Evolutionary conservation across 2,329 filamentous ascomycete species (phyloP), one percentile per base, ranked within the genome.

Genomic region (Stemphylium vesicarium): DNA sequence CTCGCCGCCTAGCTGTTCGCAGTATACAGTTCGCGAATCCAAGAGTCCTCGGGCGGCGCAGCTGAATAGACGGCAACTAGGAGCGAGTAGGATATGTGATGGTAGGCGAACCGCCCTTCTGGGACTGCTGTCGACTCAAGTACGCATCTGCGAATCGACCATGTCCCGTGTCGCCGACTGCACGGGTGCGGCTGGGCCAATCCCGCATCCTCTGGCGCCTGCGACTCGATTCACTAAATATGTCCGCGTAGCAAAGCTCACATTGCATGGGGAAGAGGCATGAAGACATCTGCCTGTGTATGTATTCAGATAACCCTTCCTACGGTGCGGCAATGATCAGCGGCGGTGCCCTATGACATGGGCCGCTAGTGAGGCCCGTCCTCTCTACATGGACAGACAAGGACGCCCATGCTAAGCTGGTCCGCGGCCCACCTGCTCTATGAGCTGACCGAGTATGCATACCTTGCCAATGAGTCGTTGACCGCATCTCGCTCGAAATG

Each of bases 41-140:
- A 15, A 44, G 26, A 33, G 20, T 53, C 29, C 20, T 32, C 32
- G 13, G 36, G 48, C 48, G 31, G 43, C 45, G 44, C 39, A 43
- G 41, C 50, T 41, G 31, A 49, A 40, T 32, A 53, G 43, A 59
- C 64, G 55, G 66, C 61, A 60, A 50, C 64, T 62, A 66, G 56
- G 54, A 53, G 43, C 50, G 53, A 59, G 59, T 44, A 53, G 56
- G 46, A 31, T 54, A 53, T 37, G 36, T 51, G 46, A 59, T 59
- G 58, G 49, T 47, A 56, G 53, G 57, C 56, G 65, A 59, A 66
- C 63, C 65, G 52, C 51, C 33, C 53, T 38, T 36, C 50, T 52
- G 64, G 64, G 62, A 59, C 42, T 22, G 42, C 41, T 42, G 40
- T 50, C 40, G 31, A 42, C 47, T 42, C 38, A 12, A 36, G 32